These are phyloP conservation scores for Stropharia rugosoannulata DNA, from an alignment of 768 basidiomycete species.

Conservation along the genomic window DNA sequence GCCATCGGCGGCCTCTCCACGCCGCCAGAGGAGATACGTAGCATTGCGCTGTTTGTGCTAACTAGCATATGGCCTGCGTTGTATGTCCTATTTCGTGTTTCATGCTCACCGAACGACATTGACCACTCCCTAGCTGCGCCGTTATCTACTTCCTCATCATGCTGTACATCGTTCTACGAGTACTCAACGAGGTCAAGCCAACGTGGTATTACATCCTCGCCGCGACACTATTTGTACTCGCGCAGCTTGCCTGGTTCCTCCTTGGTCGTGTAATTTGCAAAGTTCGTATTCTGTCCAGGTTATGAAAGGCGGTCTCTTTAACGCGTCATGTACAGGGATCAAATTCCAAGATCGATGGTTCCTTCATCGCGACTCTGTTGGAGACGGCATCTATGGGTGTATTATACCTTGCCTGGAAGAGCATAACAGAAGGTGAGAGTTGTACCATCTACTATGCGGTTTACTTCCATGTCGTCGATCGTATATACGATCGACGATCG, in stretches of 20 bases:
- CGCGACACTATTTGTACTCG: slow-evolving; percentile 73
- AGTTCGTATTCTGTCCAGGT: slow-evolving; percentile 23
- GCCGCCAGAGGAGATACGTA: slow-evolving; percentile 56
- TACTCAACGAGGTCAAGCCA: slow-evolving; percentile 79
- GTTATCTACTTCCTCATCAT: slow-evolving; percentile 74
- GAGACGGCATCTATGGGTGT: slow-evolving; percentile 73
- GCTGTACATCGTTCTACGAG: slow-evolving; percentile 72
- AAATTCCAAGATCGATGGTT: slow-evolving; percentile 74
- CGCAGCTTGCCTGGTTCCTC: slow-evolving; percentile 83
- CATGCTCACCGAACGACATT: neutral
- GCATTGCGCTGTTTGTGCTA: slow-evolving; percentile 78
- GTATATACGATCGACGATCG: slow-evolving; percentile 1
- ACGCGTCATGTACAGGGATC: slow-evolving; percentile 45
- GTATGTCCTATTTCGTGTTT: slow-evolving; percentile 17
- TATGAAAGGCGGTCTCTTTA: neutral
- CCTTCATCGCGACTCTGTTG: slow-evolving; percentile 82
- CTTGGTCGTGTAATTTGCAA: slow-evolving; percentile 77
- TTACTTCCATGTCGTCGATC: neutral
- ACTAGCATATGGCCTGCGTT: slow-evolving; percentile 33
- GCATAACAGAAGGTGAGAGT: slow-evolving; percentile 80
- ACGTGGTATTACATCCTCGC: slow-evolving; percentile 77
- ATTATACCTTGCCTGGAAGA: slow-evolving; percentile 80
- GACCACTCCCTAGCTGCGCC: slow-evolving; percentile 28
- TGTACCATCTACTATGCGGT: neutral
- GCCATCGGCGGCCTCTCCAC: slow-evolving; percentile 56